Base-by-base conservation (phyloP, 1,284 basidiomycete genomes). In the Malassezia japonica region DNA sequence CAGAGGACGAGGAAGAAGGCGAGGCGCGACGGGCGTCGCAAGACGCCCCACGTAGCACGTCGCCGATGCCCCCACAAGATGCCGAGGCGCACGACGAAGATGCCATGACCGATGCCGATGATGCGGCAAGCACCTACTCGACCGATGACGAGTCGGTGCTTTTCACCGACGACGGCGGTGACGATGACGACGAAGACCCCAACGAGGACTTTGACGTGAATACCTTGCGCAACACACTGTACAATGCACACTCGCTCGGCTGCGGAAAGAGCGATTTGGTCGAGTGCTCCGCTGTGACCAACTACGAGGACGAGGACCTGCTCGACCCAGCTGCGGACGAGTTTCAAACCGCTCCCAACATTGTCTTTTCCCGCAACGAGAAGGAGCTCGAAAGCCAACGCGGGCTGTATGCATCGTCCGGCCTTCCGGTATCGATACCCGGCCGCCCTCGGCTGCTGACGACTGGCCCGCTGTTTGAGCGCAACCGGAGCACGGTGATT, bases 401-500 rank as follows among this genome's bases (percentile, higher is more conserved):
- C n/a, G 23, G 9, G 1, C 25, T 48, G 29, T 43, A 43, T 25
- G 46, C 16, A 2, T 24, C 40, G 15, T 37, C 47, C 12, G 41
- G 27, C 6, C 39, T 54, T 18, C 51, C 51, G 8, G 28, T 31
- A n/a, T 35, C 46, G 1, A 20, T 25, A 25, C 41, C 46, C 13
- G 51, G 51, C 6, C 46, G 51, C 8, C 47, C 51, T 2, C 12
- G 28, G 15, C 34, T 54, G 6, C 32, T 33, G 15, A 42, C 39
- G 6, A 35, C 16, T 4, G 51, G 51, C 4, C 51, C 46, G 12
- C 13, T 32, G 24, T 96, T 91, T 75, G 84, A 89, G 64, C 80
- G 88, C 48, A 91, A 98, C 71, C 78, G 92, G 18, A 95, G 90
- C 73, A 92, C 88, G 5, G 86, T 96, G 62, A 84, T 82, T 0